phyloP scores from a whole-genome alignment of 1,139 yeast genomes.

The Taphrina pruni region DNA sequence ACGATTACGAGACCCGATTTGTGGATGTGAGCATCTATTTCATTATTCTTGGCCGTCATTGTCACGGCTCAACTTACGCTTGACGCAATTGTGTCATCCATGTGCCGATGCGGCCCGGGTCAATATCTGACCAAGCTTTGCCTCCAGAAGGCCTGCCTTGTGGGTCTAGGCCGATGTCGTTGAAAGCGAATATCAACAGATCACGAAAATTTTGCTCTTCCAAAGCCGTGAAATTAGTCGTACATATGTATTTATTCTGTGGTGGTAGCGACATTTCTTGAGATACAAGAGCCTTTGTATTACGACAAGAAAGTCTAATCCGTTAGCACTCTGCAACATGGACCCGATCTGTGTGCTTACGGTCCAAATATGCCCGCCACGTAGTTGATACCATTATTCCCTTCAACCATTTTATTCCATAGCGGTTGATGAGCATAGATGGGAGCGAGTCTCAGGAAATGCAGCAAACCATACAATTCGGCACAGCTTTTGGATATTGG shows the following conservation, averaged over 20 bases:
- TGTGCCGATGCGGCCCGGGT: slow-evolving; percentile 48
- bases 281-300: slow-evolving; percentile 81
- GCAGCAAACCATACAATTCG: slow-evolving; percentile 73
- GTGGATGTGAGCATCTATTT: slow-evolving; percentile 69
- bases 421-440: slow-evolving; percentile 54
- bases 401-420: slow-evolving; percentile 50
- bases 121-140: slow-evolving; percentile 43
- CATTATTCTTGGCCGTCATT: neutral
- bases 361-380: slow-evolving; percentile 36
- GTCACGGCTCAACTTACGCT: slow-evolving; percentile 53
- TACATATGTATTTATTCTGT: slow-evolving; percentile 70
- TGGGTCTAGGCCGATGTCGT: slow-evolving; percentile 65
- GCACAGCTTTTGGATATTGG: slow-evolving; percentile 71
- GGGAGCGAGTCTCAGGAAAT: slow-evolving; percentile 71
- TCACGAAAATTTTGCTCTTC: slow-evolving; percentile 83
- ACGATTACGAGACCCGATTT: slow-evolving; percentile 60
- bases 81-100: slow-evolving; percentile 77
- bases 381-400: slow-evolving; percentile 34
- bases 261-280: slow-evolving; percentile 77
- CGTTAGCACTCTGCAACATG: slow-evolving; percentile 42
- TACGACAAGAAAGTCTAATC: slow-evolving; percentile 65
- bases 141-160: slow-evolving; percentile 59
- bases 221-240: slow-evolving; percentile 76
- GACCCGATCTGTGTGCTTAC: slow-evolving; percentile 42
- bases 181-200: slow-evolving; percentile 64